Percentiles rank a stretch among this genome's conserved stretches.
Evolutionary conservation across 1,284 basidiomycete genomes (phyloP).

Genomic region (Sporisorium graminicola): DNA sequence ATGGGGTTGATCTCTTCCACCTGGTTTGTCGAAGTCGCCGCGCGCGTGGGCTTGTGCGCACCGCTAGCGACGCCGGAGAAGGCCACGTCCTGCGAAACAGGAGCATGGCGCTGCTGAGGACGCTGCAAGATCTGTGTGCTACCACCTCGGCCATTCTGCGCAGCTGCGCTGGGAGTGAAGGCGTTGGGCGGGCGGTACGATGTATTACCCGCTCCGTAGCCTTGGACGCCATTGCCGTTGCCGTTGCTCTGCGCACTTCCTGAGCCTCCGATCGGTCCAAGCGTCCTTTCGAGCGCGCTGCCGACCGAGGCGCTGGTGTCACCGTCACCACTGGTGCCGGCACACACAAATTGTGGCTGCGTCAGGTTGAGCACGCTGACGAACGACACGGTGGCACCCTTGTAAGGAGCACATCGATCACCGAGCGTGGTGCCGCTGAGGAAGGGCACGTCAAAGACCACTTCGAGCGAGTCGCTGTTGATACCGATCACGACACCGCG

Average conservation of each 20-base stretch:
- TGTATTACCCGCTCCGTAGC: slow-evolving; percentile 29
- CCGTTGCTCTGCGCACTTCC: slow-evolving; percentile 33
- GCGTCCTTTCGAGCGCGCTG: slow-evolving; percentile 52
- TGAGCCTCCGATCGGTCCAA: slow-evolving; percentile 47
- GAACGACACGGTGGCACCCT: slow-evolving; percentile 56
- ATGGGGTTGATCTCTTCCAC: slow-evolving; percentile 48
- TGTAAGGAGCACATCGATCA: slow-evolving; percentile 71
- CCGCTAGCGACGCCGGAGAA: slow-evolving; percentile 56
- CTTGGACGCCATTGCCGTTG: slow-evolving; percentile 34
- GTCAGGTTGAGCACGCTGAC: slow-evolving; percentile 65
- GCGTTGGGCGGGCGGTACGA: slow-evolving; percentile 49
- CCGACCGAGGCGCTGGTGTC: slow-evolving; percentile 49
- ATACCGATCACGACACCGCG: slow-evolving; percentile 95
- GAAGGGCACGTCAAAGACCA: slow-evolving; percentile 96
- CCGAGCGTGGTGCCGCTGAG: slow-evolving; percentile 89
- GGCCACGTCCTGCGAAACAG: slow-evolving; percentile 45
- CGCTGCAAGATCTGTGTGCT: slow-evolving; percentile 47
- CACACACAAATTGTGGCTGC: slow-evolving; percentile 62
- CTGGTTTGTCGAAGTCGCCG: slow-evolving; percentile 23
- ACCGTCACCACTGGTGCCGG: slow-evolving; percentile 25
- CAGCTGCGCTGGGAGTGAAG: slow-evolving; percentile 38
- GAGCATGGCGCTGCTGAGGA: slow-evolving; percentile 37
- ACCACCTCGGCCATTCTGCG: slow-evolving; percentile 27
- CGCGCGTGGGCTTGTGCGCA: slow-evolving; percentile 35
- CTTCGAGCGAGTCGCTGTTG: slow-evolving; percentile 83